Percentiles rank a stretch among this genome's conserved stretches.
phyloP scores from a whole-genome alignment of 163 green algal genomes.

The Scenedesmus sp. region DNA sequence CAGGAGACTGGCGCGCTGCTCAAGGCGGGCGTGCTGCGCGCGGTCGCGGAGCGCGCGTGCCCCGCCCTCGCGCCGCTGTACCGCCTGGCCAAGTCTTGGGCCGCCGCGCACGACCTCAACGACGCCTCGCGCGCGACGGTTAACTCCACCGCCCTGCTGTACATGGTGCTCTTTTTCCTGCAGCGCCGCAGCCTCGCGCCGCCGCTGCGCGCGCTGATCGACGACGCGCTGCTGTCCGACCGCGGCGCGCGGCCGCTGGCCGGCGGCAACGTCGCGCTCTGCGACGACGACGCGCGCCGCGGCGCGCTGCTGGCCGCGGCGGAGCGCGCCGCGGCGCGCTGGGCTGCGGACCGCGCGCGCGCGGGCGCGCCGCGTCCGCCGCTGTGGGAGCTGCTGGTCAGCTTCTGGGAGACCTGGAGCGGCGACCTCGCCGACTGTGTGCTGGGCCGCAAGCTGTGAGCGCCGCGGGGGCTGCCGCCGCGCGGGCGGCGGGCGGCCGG shows the following conservation, averaged over 20 bases:
- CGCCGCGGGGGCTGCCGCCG: too few species aligned
- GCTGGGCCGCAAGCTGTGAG: neutral
- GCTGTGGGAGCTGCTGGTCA: neutral
- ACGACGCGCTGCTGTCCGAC: neutral
- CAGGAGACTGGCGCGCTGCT: slow-evolving; percentile 44
- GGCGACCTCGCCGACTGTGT: slow-evolving; percentile 2
- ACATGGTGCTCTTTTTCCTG: slow-evolving; percentile 42
- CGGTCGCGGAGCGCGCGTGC: neutral
- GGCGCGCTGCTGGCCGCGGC: slow-evolving; percentile 16
- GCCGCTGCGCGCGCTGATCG: slow-evolving; percentile 19
- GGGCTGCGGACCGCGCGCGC: neutral
- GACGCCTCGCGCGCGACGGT: slow-evolving; percentile 30
- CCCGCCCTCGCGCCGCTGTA: slow-evolving; percentile 16
- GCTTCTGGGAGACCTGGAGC: slow-evolving; percentile 21
- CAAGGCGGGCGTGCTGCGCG: slow-evolving; percentile 45
- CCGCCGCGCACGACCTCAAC: slow-evolving; percentile 34
- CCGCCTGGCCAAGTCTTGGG: slow-evolving; percentile 39
- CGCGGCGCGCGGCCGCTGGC: neutral
- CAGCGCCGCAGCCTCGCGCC: slow-evolving; percentile 30
- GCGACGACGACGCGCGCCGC: neutral
- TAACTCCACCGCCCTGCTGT: slow-evolving; percentile 45
- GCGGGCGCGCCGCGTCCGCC: too few species aligned
- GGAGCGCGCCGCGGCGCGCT: neutral
- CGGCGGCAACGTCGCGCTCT: slow-evolving; percentile 1
- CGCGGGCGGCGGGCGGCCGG: too few species aligned